phyloP scores from a whole-genome alignment of 352 stramenopile species.

The Pythium phragmiticola region DNA sequence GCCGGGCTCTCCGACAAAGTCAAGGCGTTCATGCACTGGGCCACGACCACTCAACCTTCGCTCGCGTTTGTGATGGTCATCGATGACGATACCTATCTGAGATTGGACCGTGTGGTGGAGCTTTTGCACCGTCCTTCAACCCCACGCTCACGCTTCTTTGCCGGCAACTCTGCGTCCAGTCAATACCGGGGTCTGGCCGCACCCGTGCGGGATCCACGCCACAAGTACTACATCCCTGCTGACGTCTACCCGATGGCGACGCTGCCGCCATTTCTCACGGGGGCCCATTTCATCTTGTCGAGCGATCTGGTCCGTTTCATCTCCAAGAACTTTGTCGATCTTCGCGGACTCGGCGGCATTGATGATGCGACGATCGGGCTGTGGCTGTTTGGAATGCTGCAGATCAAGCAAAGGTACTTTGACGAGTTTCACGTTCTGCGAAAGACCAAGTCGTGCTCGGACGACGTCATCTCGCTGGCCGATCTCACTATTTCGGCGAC shows the following conservation, averaged over 20 bases:
- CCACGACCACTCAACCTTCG: neutral
- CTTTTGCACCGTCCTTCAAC: neutral
- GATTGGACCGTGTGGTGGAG: neutral
- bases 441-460: neutral
- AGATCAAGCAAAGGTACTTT: conserved; percentile 38
- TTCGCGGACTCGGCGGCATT: conserved; percentile 18
- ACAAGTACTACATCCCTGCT: conserved; percentile 39
- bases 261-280: conserved; percentile 40
- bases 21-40: conserved; percentile 7
- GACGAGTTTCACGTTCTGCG: conserved; percentile 39
- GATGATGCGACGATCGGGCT: conserved; percentile 50
- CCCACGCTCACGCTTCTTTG: neutral
- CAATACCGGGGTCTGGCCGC: neutral
- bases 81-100: conserved; percentile 48
- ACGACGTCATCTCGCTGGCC: conserved; percentile 38
- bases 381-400: conserved; percentile 38
- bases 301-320: conserved; percentile 40
- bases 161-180: conserved; percentile 1
- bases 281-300: conserved; percentile 55
- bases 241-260: conserved; percentile 33
- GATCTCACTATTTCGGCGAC: conserved; percentile 31
- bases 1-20: conserved; percentile 4
- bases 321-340: conserved; percentile 26
- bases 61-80: conserved; percentile 32
- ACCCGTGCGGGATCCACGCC: conserved; percentile 28